Evolutionary conservation across 1,139 yeast genomes (phyloP).

Genomic region (Yamadazyma trypodendri): DNA sequence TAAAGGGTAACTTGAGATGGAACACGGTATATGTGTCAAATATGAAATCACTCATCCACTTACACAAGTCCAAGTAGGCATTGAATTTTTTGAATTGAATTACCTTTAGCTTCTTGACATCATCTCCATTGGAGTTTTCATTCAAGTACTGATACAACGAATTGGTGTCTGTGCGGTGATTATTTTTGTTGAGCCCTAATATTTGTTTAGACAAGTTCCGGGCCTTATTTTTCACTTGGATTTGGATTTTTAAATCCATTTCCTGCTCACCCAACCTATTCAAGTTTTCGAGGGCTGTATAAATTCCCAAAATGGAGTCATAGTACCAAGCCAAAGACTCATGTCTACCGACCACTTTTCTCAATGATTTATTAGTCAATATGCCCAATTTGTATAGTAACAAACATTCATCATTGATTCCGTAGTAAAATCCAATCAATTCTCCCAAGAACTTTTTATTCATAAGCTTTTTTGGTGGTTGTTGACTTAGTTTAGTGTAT

Average conservation of each 20-base stretch:
- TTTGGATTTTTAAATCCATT: slow-evolving; percentile 39
- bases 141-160: slow-evolving; percentile 15
- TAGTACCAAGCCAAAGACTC: slow-evolving; percentile 66
- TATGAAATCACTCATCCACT: slow-evolving; percentile 40
- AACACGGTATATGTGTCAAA: slow-evolving; percentile 49
- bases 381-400: slow-evolving; percentile 54
- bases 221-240: slow-evolving; percentile 41
- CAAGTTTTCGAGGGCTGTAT: slow-evolving; percentile 43
- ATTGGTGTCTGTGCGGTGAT: slow-evolving; percentile 5
- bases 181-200: slow-evolving; percentile 20
- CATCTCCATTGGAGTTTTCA: slow-evolving; percentile 19
- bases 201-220: slow-evolving; percentile 37
- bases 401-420: slow-evolving; percentile 59
- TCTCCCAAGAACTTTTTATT: slow-evolving; percentile 48
- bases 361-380: slow-evolving; percentile 37
- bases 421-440: slow-evolving; percentile 55
- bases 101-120: slow-evolving; percentile 26
- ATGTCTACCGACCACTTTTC: slow-evolving; percentile 43
- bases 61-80: slow-evolving; percentile 42
- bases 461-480: slow-evolving; percentile 16
- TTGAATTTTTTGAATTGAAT: slow-evolving; percentile 40
- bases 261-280: slow-evolving; percentile 41
- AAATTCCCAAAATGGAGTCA: slow-evolving; percentile 56
- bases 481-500: slow-evolving; percentile 18
- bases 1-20: slow-evolving; percentile 38